These are phyloP conservation scores for Dryas octopetala DNA, from an alignment of 306 rosid species.

Conservation along the genomic window DNA sequence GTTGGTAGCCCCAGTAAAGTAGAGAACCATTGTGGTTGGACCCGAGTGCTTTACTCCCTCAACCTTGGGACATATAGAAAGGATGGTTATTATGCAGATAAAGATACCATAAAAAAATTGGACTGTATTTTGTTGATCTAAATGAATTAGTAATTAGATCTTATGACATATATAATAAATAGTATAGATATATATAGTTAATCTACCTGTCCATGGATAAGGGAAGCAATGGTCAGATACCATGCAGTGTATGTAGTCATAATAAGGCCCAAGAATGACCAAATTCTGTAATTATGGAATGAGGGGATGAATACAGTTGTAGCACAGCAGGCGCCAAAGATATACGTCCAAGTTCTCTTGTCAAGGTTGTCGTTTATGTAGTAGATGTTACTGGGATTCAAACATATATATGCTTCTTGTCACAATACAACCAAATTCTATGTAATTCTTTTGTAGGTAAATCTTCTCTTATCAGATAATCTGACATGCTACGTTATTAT, in stretches of 20 bases:
- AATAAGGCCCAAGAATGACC: conserved; percentile 90
- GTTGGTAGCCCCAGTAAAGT: conserved; percentile 97
- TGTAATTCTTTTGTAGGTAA: not conserved
- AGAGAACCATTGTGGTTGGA: conserved; percentile 81
- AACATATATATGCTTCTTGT: not conserved
- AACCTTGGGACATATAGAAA: conserved; percentile 36
- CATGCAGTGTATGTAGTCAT: conserved; percentile 97
- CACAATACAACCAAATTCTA: not conserved
- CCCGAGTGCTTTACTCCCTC: conserved; percentile 98
- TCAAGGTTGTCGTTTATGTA: conserved; percentile 96
- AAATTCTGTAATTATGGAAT: conserved; percentile 91
- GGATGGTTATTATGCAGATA: not conserved
- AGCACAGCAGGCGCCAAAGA: conserved; percentile 97
- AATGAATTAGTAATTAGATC: not conserved
- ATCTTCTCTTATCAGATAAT: no score
- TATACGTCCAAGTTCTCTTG: conserved; percentile 99
- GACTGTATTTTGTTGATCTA: not conserved
- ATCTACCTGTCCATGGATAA: conserved; percentile 79
- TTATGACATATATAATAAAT: no score
- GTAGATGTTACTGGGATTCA: conserved; percentile 72
- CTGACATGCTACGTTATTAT: no score
- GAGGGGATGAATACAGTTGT: conserved; percentile 96
- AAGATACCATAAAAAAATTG: not conserved
- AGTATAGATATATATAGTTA: no score
- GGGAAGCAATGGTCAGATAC: conserved; percentile 95